phyloP scores from a whole-genome alignment of 169 alveolate species.

The Fabrea salina region DNA sequence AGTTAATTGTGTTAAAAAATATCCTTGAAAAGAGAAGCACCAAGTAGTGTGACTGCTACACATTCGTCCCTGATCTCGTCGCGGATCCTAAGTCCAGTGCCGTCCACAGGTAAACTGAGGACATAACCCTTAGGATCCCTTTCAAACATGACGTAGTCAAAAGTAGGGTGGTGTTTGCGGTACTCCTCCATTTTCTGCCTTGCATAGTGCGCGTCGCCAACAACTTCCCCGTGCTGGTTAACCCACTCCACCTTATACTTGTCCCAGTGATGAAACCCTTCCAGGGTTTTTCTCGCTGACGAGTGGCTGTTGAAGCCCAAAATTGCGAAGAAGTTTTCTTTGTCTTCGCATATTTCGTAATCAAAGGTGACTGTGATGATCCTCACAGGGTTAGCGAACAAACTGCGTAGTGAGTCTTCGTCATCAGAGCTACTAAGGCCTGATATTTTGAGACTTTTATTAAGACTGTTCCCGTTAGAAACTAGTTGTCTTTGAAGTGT shows the following conservation, averaged over 20 bases:
- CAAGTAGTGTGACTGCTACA: too few species aligned
- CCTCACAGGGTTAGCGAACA: not conserved
- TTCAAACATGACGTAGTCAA: slow-evolving; percentile 19
- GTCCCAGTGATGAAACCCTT: slow-evolving; percentile 29
- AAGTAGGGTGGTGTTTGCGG: slow-evolving; percentile 12
- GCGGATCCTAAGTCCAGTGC: not conserved
- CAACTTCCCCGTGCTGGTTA: slow-evolving; percentile 10
- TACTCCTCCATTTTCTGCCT: slow-evolving; percentile 34
- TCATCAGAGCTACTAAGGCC: not conserved
- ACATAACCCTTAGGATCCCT: slow-evolving; percentile 29
- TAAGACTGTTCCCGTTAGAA: slow-evolving; percentile 20
- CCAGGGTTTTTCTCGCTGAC: slow-evolving; percentile 33
- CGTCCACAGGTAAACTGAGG: slow-evolving; percentile 21
- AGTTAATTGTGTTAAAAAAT: too few species aligned
- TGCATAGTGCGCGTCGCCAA: slow-evolving; percentile 31
- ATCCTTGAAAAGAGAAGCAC: too few species aligned
- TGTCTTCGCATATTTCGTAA: not conserved
- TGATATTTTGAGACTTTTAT: slow-evolving; percentile 21
- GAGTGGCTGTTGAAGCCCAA: slow-evolving; percentile 33
- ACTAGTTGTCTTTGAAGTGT: slow-evolving; percentile 11
- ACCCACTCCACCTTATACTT: slow-evolving; percentile 27
- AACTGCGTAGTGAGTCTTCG: not conserved
- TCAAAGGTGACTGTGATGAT: not conserved
- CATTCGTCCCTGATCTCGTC: not conserved
- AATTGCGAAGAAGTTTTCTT: not conserved